phyloP scores from a whole-genome alignment of 441 rosid species.

The Pelargonium australe region DNA sequence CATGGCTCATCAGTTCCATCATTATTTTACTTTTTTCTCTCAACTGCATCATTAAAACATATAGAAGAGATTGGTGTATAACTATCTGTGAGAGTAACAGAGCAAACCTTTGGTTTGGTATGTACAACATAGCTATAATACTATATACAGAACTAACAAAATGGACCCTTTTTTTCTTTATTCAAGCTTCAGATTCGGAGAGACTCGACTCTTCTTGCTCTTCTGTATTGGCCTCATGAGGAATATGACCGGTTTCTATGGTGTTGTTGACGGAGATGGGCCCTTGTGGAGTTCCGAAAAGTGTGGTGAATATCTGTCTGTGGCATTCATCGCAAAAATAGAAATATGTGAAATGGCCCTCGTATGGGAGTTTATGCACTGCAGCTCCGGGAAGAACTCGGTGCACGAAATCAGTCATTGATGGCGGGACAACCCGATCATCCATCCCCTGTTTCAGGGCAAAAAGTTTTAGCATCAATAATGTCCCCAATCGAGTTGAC shows the following conservation, averaged over 20 bases:
- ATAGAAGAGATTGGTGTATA: no score
- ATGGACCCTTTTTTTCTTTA: not conserved
- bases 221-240: conserved; percentile 13
- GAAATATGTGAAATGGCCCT: conserved; percentile 59
- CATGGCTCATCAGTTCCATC: no score
- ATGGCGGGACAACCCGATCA: conserved; percentile 55
- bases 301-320: conserved; percentile 53
- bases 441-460: conserved; percentile 47
- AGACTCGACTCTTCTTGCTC: conserved; percentile 19
- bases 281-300: conserved; percentile 57
- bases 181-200: conserved; percentile 9
- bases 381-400: conserved; percentile 58
- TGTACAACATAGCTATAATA: conserved; percentile 17
- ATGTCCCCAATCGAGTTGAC: not conserved
- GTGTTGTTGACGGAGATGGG: conserved; percentile 21
- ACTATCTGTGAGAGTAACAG: not conserved
- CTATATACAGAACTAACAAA: conserved; percentile 6
- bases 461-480: not conserved
- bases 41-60: no score
- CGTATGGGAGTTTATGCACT: conserved; percentile 60
- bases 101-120: conserved; percentile 16
- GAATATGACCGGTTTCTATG: conserved; percentile 26
- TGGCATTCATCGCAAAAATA: conserved; percentile 61
- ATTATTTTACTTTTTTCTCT: no score
- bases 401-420: conserved; percentile 59